Conservation (phyloP, 1,284 basidiomycete species). For the Moesziomyces antarcticus region DNA sequence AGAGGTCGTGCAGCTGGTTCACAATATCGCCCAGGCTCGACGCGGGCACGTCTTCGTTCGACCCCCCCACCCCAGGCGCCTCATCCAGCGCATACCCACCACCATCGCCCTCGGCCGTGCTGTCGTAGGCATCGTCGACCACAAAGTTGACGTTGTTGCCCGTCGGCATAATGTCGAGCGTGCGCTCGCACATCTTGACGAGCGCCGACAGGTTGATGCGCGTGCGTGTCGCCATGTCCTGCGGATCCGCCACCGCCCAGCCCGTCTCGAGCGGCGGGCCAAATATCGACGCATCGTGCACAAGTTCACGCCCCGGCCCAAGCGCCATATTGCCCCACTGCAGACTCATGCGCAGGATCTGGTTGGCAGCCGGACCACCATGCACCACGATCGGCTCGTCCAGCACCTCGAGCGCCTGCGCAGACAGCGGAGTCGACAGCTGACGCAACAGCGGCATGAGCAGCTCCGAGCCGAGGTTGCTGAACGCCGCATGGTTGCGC, state of each 20-base stretch:
- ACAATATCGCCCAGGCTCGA: constrained; percentile 59
- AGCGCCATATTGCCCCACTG: constrained; percentile 52
- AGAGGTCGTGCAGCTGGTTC: constrained; percentile 64
- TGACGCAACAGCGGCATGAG: constrained; percentile 89
- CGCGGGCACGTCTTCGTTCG: constrained; percentile 15
- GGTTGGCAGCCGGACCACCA: constrained; percentile 80
- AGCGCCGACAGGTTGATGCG: constrained; percentile 60
- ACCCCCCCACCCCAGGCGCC: constrained; percentile 24
- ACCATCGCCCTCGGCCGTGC: constrained; percentile 22
- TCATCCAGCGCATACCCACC: constrained; percentile 40
- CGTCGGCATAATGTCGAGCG: constrained; percentile 51
- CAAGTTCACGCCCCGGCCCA: constrained; percentile 43
- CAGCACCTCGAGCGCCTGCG: constrained; percentile 87
- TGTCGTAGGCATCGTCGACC: constrained; percentile 51
- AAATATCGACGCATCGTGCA: constrained; percentile 53
- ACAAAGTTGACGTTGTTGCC: constrained; percentile 61
- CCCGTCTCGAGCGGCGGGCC: constrained; percentile 59
- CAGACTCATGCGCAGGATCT: constrained; percentile 83
- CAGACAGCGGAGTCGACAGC: constrained; percentile 83
- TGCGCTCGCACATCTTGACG: constrained; percentile 60
- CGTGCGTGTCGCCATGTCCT: constrained; percentile 55
- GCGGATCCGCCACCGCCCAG: constrained; percentile 62
- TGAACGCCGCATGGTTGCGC: constrained; percentile 74
- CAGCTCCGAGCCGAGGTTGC: constrained; percentile 82
- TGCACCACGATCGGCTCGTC: constrained; percentile 83